Evolutionary conservation across 108 stramenopile species (phyloP).

Genomic region (Pseudonitzschia multistriata): DNA sequence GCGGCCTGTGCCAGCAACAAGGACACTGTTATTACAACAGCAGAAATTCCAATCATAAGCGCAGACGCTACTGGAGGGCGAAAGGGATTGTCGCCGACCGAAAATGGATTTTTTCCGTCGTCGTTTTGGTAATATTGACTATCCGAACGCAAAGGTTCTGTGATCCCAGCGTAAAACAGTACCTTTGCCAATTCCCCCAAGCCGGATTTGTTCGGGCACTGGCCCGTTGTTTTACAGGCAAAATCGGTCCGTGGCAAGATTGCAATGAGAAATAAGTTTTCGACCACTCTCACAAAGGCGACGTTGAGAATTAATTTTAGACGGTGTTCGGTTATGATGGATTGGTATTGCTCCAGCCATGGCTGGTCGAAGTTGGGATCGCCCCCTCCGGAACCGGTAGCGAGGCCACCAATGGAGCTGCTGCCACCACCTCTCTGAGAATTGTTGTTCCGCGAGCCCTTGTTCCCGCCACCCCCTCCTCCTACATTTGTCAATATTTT

Average conservation of each 20-base stretch:
- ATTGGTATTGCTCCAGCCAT: slow-evolving; percentile 64
- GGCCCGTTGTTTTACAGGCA: slow-evolving; percentile 56
- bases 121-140: slow-evolving; percentile 9
- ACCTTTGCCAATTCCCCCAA: slow-evolving; percentile 43
- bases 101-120: slow-evolving; percentile 24
- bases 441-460: neutral
- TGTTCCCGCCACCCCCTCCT: neutral
- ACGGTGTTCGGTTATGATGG: slow-evolving; percentile 66
- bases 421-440: neutral
- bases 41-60: slow-evolving; percentile 40
- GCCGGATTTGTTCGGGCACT: slow-evolving; percentile 51
- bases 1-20: slow-evolving; percentile 58
- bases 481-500: too few species aligned
- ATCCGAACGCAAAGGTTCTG: slow-evolving; percentile 32
- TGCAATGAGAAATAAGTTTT: slow-evolving; percentile 51
- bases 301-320: slow-evolving; percentile 54
- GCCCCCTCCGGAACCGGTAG: slow-evolving; percentile 5
- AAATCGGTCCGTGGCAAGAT: slow-evolving; percentile 55
- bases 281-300: slow-evolving; percentile 45
- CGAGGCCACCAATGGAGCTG: too few species aligned
- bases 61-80: slow-evolving; percentile 39
- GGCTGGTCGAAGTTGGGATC: slow-evolving; percentile 41
- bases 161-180: slow-evolving; percentile 53
- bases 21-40: slow-evolving; percentile 35
- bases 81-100: slow-evolving; percentile 25